Base-by-base conservation (phyloP, 176 grass and related monocot genomes). In the Alopecurus myosuroides region DNA sequence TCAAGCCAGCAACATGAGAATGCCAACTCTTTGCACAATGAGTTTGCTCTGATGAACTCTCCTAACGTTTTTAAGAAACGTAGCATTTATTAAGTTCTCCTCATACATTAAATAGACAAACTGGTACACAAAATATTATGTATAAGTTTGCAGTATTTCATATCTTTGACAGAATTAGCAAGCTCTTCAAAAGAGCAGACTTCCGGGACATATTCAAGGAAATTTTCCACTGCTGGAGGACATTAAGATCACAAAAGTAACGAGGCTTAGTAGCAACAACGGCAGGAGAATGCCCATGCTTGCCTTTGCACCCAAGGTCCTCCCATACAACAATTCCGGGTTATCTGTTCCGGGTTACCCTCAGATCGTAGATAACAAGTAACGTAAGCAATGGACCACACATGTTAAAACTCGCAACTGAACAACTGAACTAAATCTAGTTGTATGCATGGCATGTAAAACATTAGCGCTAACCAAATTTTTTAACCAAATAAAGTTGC, bases 301-400 rank as follows among this genome's bases (percentile, higher is more conserved):
- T 92, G 45, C 92, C 95, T 66, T 91, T 94, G 92, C 95, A 98
- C 85, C 93, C 90, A 49, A 98, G 95, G 74, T 98, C 95, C 73
- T 98, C 95, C 95, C 95, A 98, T 90, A 88, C 70, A 98, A 65
- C n/a, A n/a, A n/a, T n/a, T n/a, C n/a, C n/a, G n/a, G n/a, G n/a
- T n/a, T 76, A 88, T 90, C 56, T 85, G 85, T 28, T 82, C 89
- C 0, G 46, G 70, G 52, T 91, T 94, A 82, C 95, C 92, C 95
- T 82, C 46, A 37, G 55, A 75, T 51, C 26, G 82, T 50, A 79
- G 57, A 70, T 25, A 3, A 26, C 11, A n/a, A 72, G 40, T 72
- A 36, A 76, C 70, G 40, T 86, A 85, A 72, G 39, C 61, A 82
- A 68, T 30, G 58, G 31, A 39, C 31, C 25, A 14, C 33, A 11